A percentile compares a stretch with the other conserved stretches of the same genome.
Evolutionary conservation across 192 early-diverging fungal genomes (phyloP).

Genomic region (Funneliformis mosseae): DNA sequence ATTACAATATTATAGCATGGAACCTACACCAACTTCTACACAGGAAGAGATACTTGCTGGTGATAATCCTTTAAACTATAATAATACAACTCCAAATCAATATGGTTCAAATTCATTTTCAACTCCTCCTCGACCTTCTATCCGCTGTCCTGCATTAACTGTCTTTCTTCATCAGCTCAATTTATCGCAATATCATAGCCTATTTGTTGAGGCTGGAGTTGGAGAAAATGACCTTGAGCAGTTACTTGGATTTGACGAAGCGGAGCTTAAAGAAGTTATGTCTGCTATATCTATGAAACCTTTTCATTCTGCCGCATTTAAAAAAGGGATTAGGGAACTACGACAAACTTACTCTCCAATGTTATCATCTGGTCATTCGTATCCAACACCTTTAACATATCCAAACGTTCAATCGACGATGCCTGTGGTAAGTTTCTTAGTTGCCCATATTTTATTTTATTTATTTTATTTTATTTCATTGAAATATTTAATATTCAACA

Average conservation of each 20-base stretch:
- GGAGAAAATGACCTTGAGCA: conserved; percentile 51
- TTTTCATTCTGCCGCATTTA: conserved; percentile 56
- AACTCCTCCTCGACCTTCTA: background rate
- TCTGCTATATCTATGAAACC: conserved; percentile 51
- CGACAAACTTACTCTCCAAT: conserved; percentile 37
- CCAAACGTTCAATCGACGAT: background rate
- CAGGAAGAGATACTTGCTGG: conserved; percentile 1
- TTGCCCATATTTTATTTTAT: background rate
- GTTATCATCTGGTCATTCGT: conserved; percentile 34
- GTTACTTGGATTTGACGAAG: conserved; percentile 53
- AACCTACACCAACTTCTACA: conserved; percentile 12
- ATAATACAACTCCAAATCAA: background rate
- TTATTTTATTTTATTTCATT: background rate
- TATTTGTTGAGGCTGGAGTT: conserved; percentile 52
- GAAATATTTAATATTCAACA: background rate
- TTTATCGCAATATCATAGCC: conserved; percentile 50
- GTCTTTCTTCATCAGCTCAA: conserved; percentile 53
- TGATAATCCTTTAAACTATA: conserved; percentile 6
- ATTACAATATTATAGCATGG: background rate
- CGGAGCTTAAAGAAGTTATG: conserved; percentile 53
- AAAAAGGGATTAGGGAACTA: conserved; percentile 50
- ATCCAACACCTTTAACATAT: conserved; percentile 40
- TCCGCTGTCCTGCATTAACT: conserved; percentile 40
- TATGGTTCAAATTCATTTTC: no score
- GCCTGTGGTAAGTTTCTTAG: background rate